These are phyloP conservation scores for Austroboletus novae-zelandiae DNA, from an alignment of 1,284 basidiomycete genomes.

Conservation along the genomic window DNA sequence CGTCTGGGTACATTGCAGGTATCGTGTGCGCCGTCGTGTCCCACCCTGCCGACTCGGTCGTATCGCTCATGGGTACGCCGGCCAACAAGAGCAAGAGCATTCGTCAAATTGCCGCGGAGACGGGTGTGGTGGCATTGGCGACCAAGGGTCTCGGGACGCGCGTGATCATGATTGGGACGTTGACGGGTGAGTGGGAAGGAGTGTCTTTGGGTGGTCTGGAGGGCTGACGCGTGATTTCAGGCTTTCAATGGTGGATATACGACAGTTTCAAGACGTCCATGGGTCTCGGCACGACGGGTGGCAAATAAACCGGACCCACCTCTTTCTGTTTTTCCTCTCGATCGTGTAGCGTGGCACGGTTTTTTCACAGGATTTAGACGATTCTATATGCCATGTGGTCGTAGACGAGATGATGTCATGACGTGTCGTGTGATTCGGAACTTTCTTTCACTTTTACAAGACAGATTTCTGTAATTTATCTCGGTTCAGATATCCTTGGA, in stretches of 20 bases:
- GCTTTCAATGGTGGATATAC: slow-evolving; percentile 92
- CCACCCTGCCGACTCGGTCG: slow-evolving; percentile 77
- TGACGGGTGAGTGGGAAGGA: slow-evolving; percentile 49
- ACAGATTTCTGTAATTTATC: too few species aligned
- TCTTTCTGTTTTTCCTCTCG: too few species aligned
- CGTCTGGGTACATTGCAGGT: slow-evolving; percentile 81
- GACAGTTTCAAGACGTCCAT: slow-evolving; percentile 77
- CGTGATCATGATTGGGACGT: slow-evolving; percentile 78
- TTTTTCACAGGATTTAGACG: background rate
- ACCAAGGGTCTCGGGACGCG: slow-evolving; percentile 81
- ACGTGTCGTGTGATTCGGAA: background rate
- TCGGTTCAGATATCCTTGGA: too few species aligned
- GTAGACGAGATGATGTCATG: slow-evolving; percentile 14
- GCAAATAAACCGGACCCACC: slow-evolving; percentile 53
- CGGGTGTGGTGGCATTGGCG: slow-evolving; percentile 57
- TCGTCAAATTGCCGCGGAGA: slow-evolving; percentile 65
- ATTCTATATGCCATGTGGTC: slow-evolving; percentile 8
- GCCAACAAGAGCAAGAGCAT: slow-evolving; percentile 74
- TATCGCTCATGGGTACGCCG: slow-evolving; percentile 76
- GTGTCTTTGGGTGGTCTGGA: too few species aligned
- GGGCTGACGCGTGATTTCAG: slow-evolving; percentile 22
- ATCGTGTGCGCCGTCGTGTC: slow-evolving; percentile 81
- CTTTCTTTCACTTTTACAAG: too few species aligned
- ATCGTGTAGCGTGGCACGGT: too few species aligned
- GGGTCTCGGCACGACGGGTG: slow-evolving; percentile 82